Conservation (phyloP, 2,329 filamentous ascomycete genomes). For the Gyromitra esculenta region DNA sequence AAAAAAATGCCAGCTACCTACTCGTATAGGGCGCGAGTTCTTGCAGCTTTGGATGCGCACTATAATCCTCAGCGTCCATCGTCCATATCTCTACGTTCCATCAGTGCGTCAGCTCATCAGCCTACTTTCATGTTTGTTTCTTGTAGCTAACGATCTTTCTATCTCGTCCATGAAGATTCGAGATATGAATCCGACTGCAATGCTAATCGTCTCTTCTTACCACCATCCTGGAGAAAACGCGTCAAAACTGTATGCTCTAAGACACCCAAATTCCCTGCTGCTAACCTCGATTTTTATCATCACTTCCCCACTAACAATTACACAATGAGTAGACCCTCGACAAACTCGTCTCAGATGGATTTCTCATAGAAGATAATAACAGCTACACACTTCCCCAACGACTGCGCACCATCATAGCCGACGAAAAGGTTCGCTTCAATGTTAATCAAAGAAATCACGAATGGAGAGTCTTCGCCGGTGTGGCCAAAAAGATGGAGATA, state of each 20-base stretch:
- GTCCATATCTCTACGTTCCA: constrained; percentile 43
- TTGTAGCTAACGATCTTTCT: constrained; percentile 8
- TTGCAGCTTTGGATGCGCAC: constrained; percentile 52
- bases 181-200: constrained; percentile 47
- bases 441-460: constrained; percentile 53
- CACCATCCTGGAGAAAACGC: constrained; percentile 47
- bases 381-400: constrained; percentile 37
- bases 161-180: constrained; percentile 27
- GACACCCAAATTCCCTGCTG: background rate
- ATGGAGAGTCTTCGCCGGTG: constrained; percentile 51
- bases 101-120: constrained; percentile 22
- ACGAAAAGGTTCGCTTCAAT: constrained; percentile 51
- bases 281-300: background rate
- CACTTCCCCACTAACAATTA: constrained; percentile 12
- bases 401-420: constrained; percentile 46
- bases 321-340: constrained; percentile 42
- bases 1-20: constrained; percentile 43
- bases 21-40: constrained; percentile 54
- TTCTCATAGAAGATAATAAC: constrained; percentile 37
- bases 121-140: background rate
- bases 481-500: constrained; percentile 43
- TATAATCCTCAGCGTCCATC: constrained; percentile 43
- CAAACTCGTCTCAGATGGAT: constrained; percentile 51
- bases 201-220: constrained; percentile 29
- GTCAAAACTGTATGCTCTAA: constrained; percentile 44